phyloP scores from a whole-genome alignment of 2,329 filamentous ascomycete species.

The Atkinsonella hypoxylon region DNA sequence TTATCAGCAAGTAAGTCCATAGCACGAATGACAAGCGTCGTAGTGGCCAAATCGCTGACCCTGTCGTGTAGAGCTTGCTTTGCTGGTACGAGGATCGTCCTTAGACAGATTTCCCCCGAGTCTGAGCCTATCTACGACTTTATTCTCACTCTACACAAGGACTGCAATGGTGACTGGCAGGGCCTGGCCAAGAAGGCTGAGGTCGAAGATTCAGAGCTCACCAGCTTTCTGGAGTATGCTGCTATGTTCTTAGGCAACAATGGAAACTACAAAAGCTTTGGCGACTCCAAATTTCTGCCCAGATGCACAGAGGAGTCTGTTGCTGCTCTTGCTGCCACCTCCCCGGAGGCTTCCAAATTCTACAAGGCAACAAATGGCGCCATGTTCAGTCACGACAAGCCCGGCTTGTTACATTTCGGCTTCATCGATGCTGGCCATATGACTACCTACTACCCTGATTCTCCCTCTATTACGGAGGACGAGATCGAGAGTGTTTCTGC shows the following conservation, averaged over 20 bases:
- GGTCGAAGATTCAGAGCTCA: constrained; percentile 51
- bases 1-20: constrained; percentile 57
- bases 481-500: constrained; percentile 64
- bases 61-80: constrained; percentile 53
- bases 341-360: constrained; percentile 47
- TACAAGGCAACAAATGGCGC: constrained; percentile 58
- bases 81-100: constrained; percentile 63
- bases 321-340: constrained; percentile 49
- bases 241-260: constrained; percentile 69
- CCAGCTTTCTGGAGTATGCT: constrained; percentile 63
- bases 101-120: constrained; percentile 72
- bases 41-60: neutral
- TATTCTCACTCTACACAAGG: constrained; percentile 60
- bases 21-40: neutral
- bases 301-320: constrained; percentile 53
- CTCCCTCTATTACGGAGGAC: constrained; percentile 57
- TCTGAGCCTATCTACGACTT: constrained; percentile 72
- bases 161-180: constrained; percentile 58
- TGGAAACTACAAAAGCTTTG: constrained; percentile 81
- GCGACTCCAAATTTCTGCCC: constrained; percentile 74
- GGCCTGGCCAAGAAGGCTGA: constrained; percentile 51
- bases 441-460: constrained; percentile 74
- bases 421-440: constrained; percentile 64
- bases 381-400: constrained; percentile 56
- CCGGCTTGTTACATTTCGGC: constrained; percentile 61